Percentiles rank a stretch among this genome's conserved stretches.
Conservation (phyloP, 2,329 filamentous ascomycete species). For the Tolypocladium inflatum region DNA sequence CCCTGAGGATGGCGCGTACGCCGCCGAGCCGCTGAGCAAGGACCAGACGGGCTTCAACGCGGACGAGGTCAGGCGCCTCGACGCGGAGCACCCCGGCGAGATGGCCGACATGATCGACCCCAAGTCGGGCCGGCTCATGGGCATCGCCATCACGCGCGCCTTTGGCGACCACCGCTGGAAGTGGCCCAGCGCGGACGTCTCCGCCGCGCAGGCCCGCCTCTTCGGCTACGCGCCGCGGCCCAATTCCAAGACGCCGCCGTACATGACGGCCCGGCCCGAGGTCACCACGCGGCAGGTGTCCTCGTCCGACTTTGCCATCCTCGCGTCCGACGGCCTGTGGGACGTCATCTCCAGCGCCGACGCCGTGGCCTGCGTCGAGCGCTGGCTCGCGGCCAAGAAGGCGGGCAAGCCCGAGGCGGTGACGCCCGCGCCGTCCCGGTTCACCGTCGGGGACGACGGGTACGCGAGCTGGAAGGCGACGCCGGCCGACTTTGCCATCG, state of each 20-base stretch:
- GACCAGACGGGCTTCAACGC: slow-evolving; percentile 59
- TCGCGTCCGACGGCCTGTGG: slow-evolving; percentile 61
- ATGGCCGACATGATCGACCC: slow-evolving; percentile 36
- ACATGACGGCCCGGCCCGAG: slow-evolving; percentile 58
- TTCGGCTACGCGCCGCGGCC: slow-evolving; percentile 35
- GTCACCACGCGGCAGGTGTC: slow-evolving; percentile 47
- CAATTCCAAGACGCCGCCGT: slow-evolving; percentile 47
- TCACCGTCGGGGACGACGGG: slow-evolving; percentile 9
- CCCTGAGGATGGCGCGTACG: slow-evolving; percentile 32
- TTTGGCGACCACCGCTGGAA: slow-evolving; percentile 65
- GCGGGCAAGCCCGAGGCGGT: slow-evolving; percentile 14
- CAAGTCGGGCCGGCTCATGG: slow-evolving; percentile 49
- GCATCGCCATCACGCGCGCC: slow-evolving; percentile 51
- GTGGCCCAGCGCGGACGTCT: slow-evolving; percentile 40
- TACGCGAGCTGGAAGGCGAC: slow-evolving; percentile 15
- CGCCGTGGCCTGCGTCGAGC: slow-evolving; percentile 46
- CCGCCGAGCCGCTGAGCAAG: slow-evolving; percentile 43
- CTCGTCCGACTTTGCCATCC: slow-evolving; percentile 47
- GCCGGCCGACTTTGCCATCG: slow-evolving; percentile 56
- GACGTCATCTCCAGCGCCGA: slow-evolving; percentile 47
- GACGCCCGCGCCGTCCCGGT: slow-evolving; percentile 5
- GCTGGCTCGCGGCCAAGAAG: slow-evolving; percentile 34
- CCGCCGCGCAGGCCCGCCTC: slow-evolving; percentile 30
- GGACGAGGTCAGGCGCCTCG: slow-evolving; percentile 45
- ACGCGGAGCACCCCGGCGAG: slow-evolving; percentile 53